phyloP scores from a whole-genome alignment of 2,329 filamentous ascomycete genomes.

The Talaromyces sp. region DNA sequence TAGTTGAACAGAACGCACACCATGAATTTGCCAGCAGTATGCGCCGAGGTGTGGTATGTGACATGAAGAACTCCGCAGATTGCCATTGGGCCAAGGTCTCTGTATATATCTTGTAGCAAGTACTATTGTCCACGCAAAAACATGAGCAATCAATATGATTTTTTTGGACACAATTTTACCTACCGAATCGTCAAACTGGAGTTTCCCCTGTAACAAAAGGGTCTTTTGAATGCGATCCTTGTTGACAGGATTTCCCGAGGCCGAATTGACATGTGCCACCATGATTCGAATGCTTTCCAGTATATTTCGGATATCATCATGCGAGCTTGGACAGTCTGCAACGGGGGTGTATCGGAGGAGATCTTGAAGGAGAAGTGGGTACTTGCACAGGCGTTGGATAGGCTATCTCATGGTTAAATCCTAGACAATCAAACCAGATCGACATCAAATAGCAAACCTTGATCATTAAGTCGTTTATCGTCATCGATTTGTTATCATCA shows the following conservation, averaged over 20 bases:
- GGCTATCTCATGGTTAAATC: slow-evolving; percentile 59
- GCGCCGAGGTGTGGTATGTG: slow-evolving; percentile 73
- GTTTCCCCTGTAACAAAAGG: slow-evolving; percentile 79
- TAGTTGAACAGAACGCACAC: slow-evolving; percentile 82
- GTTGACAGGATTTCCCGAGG: slow-evolving; percentile 74
- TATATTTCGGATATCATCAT: slow-evolving; percentile 76
- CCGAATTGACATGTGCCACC: slow-evolving; percentile 78
- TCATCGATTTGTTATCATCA: slow-evolving; percentile 73
- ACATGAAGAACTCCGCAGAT: slow-evolving; percentile 83
- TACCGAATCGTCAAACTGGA: slow-evolving; percentile 75
- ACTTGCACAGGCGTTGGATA: slow-evolving; percentile 89
- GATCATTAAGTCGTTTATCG: slow-evolving; percentile 82
- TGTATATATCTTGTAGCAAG: slow-evolving; percentile 61
- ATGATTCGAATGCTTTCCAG: slow-evolving; percentile 72
- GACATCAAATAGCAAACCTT: slow-evolving; percentile 62
- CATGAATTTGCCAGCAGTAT: slow-evolving; percentile 77
- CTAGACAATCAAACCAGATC: not conserved
- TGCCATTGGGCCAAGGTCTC: slow-evolving; percentile 75
- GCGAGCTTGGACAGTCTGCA: slow-evolving; percentile 79
- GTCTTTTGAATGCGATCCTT: slow-evolving; percentile 76
- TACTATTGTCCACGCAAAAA: slow-evolving; percentile 12
- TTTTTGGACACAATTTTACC: slow-evolving; percentile 19
- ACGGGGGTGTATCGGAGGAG: slow-evolving; percentile 81
- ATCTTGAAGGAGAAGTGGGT: slow-evolving; percentile 83
- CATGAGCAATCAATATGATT: not conserved